Conservation (phyloP, 2,329 filamentous ascomycete species). For the Pseudofabraea citricarpa region DNA sequence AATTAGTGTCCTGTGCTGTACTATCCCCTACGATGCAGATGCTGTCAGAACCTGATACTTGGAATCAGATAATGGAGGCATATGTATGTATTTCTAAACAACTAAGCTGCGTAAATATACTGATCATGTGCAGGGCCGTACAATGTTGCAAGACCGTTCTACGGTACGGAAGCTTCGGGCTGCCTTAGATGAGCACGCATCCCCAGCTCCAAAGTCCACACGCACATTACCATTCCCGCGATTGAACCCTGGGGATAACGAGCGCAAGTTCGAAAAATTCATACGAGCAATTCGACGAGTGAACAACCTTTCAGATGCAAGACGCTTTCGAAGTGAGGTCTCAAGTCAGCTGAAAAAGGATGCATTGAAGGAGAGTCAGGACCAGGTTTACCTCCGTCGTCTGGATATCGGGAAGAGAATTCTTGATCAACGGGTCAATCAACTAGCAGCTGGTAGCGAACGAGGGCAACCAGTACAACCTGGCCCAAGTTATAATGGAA, state of each 20-base stretch:
- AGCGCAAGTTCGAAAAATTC: constrained; percentile 91
- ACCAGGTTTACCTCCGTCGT: constrained; percentile 80
- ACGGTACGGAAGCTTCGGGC: constrained; percentile 89
- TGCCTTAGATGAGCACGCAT: constrained; percentile 89
- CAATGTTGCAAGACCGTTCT: constrained; percentile 89
- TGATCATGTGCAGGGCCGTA: constrained; percentile 53
- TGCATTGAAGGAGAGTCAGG: constrained; percentile 70
- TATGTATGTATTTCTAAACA: constrained; percentile 54
- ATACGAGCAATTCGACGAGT: constrained; percentile 84
- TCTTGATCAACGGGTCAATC: constrained; percentile 82
- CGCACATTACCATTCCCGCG: constrained; percentile 71
- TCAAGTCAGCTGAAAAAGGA: constrained; percentile 88
- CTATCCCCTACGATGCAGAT: constrained; percentile 75
- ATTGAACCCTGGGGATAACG: constrained; percentile 75
- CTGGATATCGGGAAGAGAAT: constrained; percentile 89
- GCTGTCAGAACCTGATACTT: constrained; percentile 88
- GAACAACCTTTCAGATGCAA: constrained; percentile 87
- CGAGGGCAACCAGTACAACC: constrained; percentile 15
- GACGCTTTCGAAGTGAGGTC: constrained; percentile 87
- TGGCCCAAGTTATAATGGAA: constrained; percentile 21
- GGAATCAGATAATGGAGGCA: constrained; percentile 94
- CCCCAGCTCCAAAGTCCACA: constrained; percentile 63
- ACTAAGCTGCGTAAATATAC: constrained; percentile 1
- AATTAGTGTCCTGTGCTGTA: constrained; percentile 91
- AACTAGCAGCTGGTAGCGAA: constrained; percentile 66